Evolutionary conservation across 78 protist species (phyloP).

Genomic region (Creolimax fragrantissima): DNA sequence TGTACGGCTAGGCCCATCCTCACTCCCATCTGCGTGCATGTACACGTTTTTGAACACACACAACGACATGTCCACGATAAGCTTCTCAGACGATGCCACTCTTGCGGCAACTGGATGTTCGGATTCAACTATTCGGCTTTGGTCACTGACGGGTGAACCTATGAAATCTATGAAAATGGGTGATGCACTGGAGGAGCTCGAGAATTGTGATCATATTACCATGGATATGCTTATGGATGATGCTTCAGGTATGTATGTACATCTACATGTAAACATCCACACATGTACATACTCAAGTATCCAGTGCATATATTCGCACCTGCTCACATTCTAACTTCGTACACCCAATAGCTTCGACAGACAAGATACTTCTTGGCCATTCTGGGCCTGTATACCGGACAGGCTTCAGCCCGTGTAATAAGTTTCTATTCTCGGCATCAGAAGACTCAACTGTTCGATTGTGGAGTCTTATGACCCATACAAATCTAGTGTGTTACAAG

Average conservation of each 20-base stretch:
- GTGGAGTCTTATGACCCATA: constrained; percentile 64
- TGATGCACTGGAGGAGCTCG: not conserved
- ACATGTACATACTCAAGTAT: not conserved
- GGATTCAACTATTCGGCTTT: constrained; percentile 55
- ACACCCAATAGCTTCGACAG: not conserved
- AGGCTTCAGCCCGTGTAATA: constrained; percentile 45
- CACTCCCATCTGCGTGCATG: constrained; percentile 64
- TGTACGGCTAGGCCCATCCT: constrained; percentile 31
- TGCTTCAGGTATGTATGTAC: not conserved
- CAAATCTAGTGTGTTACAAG: constrained; percentile 64
- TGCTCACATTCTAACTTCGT: not conserved
- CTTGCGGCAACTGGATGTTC: constrained; percentile 45
- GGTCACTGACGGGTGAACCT: constrained; percentile 37
- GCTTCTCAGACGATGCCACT: constrained; percentile 34
- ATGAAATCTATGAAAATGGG: not conserved
- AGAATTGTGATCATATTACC: not conserved
- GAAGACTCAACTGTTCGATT: constrained; percentile 67
- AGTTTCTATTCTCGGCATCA: constrained; percentile 49
- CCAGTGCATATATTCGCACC: not conserved
- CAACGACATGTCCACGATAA: constrained; percentile 25
- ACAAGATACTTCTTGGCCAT: constrained; percentile 54
- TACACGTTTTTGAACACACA: constrained; percentile 62
- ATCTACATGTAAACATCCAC: not conserved
- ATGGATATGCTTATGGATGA: not conserved
- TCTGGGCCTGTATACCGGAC: constrained; percentile 60